Percentiles rank a stretch among this genome's conserved stretches.
phyloP scores from a whole-genome alignment of 106 monocot species.

The Allium sativum region DNA sequence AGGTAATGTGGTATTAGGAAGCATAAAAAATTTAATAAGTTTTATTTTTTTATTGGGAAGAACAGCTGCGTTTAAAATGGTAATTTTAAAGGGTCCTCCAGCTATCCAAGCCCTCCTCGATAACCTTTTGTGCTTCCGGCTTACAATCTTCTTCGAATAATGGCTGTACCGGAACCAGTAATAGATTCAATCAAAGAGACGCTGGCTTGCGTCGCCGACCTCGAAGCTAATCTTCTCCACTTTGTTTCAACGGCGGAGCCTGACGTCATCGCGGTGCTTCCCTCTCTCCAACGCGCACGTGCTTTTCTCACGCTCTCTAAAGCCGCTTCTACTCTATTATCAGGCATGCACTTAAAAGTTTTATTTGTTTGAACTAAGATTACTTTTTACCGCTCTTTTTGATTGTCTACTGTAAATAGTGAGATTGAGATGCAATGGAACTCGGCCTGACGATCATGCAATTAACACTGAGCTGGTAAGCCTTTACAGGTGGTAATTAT shows the following conservation, averaged over 20 bases:
- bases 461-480: constrained; percentile 69
- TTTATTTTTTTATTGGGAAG: too few relatives aligned
- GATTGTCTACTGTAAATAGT: constrained; percentile 49
- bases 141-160: background rate
- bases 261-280: constrained; percentile 60
- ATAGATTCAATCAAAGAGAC: constrained; percentile 29
- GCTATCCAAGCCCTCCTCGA: too few relatives aligned
- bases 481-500: background rate
- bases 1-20: too few relatives aligned
- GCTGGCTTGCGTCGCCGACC: constrained; percentile 26
- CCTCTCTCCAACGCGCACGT: constrained; percentile 65
- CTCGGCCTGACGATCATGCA: constrained; percentile 56
- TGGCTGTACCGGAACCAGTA: constrained; percentile 21
- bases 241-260: constrained; percentile 58
- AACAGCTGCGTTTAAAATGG: too few relatives aligned
- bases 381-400: too few relatives aligned
- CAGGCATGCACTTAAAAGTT: background rate
- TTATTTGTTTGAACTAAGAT: background rate
- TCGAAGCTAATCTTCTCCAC: constrained; percentile 30
- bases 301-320: constrained; percentile 64
- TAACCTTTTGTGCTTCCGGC: too few relatives aligned
- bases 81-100: too few relatives aligned
- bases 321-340: constrained; percentile 43
- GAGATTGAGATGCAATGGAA: constrained; percentile 65
- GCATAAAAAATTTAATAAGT: too few relatives aligned